Percentiles rank a stretch among this genome's conserved stretches.
Conservation (phyloP, 1,139 yeast genomes). For the Yamadazyma mexicana region DNA sequence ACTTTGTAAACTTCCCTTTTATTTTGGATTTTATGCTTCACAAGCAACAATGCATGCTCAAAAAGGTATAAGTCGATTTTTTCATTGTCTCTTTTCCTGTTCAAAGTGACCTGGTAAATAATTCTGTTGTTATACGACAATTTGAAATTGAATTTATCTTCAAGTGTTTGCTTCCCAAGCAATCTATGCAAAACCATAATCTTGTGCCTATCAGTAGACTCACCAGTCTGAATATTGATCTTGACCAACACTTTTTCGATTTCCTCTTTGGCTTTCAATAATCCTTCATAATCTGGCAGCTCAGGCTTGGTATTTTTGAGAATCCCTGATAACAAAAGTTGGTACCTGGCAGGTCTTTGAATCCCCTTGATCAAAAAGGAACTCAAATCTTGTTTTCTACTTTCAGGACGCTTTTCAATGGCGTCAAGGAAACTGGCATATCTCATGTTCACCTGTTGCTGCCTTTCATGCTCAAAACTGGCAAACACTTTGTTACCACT, state of each 20-base stretch:
- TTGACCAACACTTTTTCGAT: slow-evolving; percentile 74
- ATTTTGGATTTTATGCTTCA: slow-evolving; percentile 82
- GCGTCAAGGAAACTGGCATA: slow-evolving; percentile 93
- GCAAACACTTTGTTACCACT: slow-evolving; percentile 98
- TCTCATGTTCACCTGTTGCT: slow-evolving; percentile 83
- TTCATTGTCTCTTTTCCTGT: slow-evolving; percentile 69
- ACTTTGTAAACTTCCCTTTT: slow-evolving; percentile 92
- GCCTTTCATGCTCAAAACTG: slow-evolving; percentile 92
- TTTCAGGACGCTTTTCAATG: slow-evolving; percentile 84
- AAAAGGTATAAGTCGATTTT: slow-evolving; percentile 82
- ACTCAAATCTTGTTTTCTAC: slow-evolving; percentile 85
- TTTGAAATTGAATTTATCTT: slow-evolving; percentile 55
- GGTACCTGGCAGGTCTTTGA: slow-evolving; percentile 94
- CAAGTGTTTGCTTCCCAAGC: slow-evolving; percentile 81
- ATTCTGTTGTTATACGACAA: slow-evolving; percentile 81
- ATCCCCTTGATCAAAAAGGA: slow-evolving; percentile 95
- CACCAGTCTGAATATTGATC: slow-evolving; percentile 90
- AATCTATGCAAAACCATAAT: slow-evolving; percentile 80
- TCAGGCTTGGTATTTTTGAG: slow-evolving; percentile 77
- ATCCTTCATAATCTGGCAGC: slow-evolving; percentile 69
- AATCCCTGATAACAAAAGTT: slow-evolving; percentile 78
- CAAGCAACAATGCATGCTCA: slow-evolving; percentile 85
- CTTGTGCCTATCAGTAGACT: slow-evolving; percentile 89
- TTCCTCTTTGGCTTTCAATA: slow-evolving; percentile 73
- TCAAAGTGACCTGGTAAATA: slow-evolving; percentile 71